Evolutionary conservation across 2,329 filamentous ascomycete species (phyloP), one percentile per base, ranked within the genome.

Genomic region (Colletotrichum nymphaeae): DNA sequence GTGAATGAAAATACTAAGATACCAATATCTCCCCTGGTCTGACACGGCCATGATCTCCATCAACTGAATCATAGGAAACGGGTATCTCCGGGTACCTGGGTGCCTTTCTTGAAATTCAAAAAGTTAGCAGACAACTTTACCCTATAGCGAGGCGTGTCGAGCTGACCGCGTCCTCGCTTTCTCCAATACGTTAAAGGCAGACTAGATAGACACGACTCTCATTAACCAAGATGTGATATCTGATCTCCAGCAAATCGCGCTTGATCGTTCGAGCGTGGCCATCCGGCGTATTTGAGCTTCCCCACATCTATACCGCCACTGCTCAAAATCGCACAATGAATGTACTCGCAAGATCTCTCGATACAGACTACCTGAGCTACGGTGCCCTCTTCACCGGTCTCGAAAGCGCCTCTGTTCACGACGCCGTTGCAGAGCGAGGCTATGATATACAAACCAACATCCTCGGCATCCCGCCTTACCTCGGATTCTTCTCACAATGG

Each of bases 1-100:
- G 12, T 24, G 12, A 49, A 59, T 59, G 26, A 71, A n/a, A 46
- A 70, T 8, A 52, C 22, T 16, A 46, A 65, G 67, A 55, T 30
- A 69, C 24, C 58, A 63, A 37, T 28, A 16, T 19, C 69, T 56
- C 19, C 32, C 28, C 5, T 16, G 9, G 24, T 14, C 14, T 14
- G 14, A 28, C 26, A 4, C 5, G 52, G n/a, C 52, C 52, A 14
- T 28, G 14, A 22, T 28, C 22, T 12, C 22, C 53, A 26, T 56
- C 8, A n/a, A 19, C 19, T n/a, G 42, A 4, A n/a, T 5, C 42
- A 49, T 5, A 42, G 37, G 14, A 42, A 42, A 14, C 14, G 6
- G 37, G 37, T 42, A 16, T 42, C 37, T 16, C 37, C 2, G 5
- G 19, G 19, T 49, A 11, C 42, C 42, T 49, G 8, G 19, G 4